These are phyloP conservation scores for Suhomyces sp. DNA, from an alignment of 805 yeast species.

Conservation along the genomic window DNA sequence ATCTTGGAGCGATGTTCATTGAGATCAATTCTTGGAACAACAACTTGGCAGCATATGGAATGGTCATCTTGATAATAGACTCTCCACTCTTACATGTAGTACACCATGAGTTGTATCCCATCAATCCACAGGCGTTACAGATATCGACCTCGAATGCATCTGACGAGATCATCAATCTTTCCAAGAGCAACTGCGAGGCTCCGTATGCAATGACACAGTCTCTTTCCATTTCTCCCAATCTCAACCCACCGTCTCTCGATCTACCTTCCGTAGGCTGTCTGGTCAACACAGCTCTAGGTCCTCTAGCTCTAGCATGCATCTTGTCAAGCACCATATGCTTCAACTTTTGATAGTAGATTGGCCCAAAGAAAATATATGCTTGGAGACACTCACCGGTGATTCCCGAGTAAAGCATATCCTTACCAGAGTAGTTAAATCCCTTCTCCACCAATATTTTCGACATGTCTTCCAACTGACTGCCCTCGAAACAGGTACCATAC, in stretches of 20 bases:
- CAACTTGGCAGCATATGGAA: conserved; percentile 98
- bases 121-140: conserved; percentile 89
- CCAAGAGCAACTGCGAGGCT: conserved; percentile 90
- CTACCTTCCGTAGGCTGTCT: conserved; percentile 99
- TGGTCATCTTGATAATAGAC: conserved; percentile 84
- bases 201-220: conserved; percentile 99
- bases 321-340: conserved; percentile 99
- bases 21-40: conserved; percentile 94
- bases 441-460: conserved; percentile 82
- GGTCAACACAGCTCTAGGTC: conserved; percentile 96
- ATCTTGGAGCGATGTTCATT: conserved; percentile 98
- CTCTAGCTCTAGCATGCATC: conserved; percentile 99
- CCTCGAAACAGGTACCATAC: conserved; percentile 98
- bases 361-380: conserved; percentile 97
- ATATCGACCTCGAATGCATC: conserved; percentile 98
- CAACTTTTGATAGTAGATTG: conserved; percentile 95
- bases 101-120: conserved; percentile 98
- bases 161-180: conserved; percentile 92
- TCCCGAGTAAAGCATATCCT: conserved; percentile 96
- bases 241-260: conserved; percentile 97
- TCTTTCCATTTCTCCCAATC: conserved; percentile 99
- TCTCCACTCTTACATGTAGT: conserved; percentile 92
- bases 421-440: conserved; percentile 93
- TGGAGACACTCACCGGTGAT: conserved; percentile 96
- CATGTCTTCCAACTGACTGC: conserved; percentile 95